phyloP scores from a whole-genome alignment of 345 rosid species.

The Microcos paniculata region DNA sequence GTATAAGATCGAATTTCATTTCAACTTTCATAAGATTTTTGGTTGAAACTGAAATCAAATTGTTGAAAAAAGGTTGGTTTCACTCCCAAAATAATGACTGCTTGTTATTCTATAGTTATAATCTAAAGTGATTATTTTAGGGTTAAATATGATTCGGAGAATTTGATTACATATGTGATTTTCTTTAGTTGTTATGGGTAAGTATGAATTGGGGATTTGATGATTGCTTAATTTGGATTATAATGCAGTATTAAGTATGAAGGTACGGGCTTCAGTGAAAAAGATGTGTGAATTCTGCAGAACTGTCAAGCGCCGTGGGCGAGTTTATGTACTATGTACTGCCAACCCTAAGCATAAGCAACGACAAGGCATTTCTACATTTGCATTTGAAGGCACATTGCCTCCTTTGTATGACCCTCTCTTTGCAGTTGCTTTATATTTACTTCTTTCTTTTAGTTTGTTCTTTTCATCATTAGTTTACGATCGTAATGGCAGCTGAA shows the following conservation, averaged over 20 bases:
- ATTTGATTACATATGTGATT: background rate
- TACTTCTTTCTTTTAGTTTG: background rate
- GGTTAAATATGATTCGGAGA: background rate
- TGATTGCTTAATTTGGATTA: constrained; percentile 5
- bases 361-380: constrained; percentile 62
- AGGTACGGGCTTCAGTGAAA: constrained; percentile 95
- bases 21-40: background rate
- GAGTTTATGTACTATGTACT: constrained; percentile 67
- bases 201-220: background rate
- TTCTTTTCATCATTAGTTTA: background rate
- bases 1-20: background rate
- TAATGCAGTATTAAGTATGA: constrained; percentile 46
- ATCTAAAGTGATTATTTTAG: background rate
- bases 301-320: constrained; percentile 85
- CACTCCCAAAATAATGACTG: background rate
- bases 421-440: background rate
- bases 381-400: constrained; percentile 43
- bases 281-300: constrained; percentile 94
- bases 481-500: background rate
- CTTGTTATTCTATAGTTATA: background rate
- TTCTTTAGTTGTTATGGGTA: background rate
- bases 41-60: background rate
- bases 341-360: constrained; percentile 95
- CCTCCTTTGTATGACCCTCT: constrained; percentile 38
- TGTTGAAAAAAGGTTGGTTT: background rate